A percentile compares a stretch with the other conserved stretches of the same genome.
Evolutionary conservation across 768 basidiomycete genomes (phyloP).

Genomic region (Collybia mongolica): DNA sequence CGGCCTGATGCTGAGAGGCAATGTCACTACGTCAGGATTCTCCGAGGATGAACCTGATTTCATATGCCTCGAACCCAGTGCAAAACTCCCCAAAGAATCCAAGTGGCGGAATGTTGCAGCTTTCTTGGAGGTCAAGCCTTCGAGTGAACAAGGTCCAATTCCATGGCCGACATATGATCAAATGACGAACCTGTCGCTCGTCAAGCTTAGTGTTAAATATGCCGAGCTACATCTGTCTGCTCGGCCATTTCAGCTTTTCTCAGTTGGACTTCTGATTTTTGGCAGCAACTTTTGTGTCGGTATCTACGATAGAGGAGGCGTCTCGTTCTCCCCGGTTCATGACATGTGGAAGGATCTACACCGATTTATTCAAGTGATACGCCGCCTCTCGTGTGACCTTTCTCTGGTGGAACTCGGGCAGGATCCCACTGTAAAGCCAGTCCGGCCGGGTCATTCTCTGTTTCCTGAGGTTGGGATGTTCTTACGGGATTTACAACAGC

Average conservation of each 20-base stretch:
- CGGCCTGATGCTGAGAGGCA: too few relatives aligned
- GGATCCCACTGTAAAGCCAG: constrained; percentile 13
- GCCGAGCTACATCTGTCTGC: constrained; percentile 24
- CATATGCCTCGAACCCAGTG: background rate
- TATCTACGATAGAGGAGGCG: constrained; percentile 28
- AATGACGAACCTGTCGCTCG: constrained; percentile 5
- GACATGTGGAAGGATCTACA: constrained; percentile 19
- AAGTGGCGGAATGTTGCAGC: constrained; percentile 9
- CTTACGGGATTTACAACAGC: too few relatives aligned
- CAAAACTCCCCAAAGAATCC: too few relatives aligned
- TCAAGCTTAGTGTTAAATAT: constrained; percentile 20
- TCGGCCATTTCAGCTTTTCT: constrained; percentile 28
- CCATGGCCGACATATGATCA: too few relatives aligned
- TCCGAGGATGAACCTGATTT: constrained; percentile 12
- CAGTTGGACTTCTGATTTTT: constrained; percentile 24
- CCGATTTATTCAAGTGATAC: constrained; percentile 23
- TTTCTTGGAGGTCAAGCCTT: constrained; percentile 14
- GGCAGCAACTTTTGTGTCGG: constrained; percentile 25
- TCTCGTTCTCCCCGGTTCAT: constrained; percentile 18
- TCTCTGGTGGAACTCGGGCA: constrained; percentile 14
- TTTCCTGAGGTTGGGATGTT: too few relatives aligned
- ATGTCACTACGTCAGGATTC: too few relatives aligned
- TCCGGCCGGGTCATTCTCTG: too few relatives aligned
- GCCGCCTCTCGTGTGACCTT: constrained; percentile 15
- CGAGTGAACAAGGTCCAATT: constrained; percentile 13